Evolutionary conservation across 2,329 filamentous ascomycete genomes (phyloP).

Genomic region (Dactylella cylindrospora): DNA sequence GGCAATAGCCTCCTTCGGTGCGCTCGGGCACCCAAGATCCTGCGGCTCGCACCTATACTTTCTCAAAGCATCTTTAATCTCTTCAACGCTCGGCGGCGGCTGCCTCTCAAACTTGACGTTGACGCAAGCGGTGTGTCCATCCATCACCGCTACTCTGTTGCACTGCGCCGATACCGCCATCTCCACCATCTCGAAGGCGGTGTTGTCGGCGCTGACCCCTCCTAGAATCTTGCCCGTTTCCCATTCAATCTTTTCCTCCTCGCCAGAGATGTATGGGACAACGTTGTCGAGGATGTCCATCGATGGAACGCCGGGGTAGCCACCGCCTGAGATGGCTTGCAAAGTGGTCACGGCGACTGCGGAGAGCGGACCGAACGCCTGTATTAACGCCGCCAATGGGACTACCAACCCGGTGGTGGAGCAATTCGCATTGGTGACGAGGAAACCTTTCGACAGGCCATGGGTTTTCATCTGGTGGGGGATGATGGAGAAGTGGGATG

Average conservation of each 20-base stretch:
- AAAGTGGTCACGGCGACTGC: slow-evolving; percentile 79
- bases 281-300: slow-evolving; percentile 98
- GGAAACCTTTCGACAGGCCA: slow-evolving; percentile 76
- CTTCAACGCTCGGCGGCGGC: slow-evolving; percentile 70
- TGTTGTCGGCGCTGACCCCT: slow-evolving; percentile 67
- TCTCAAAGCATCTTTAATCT: slow-evolving; percentile 76
- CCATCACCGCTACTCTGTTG: slow-evolving; percentile 90
- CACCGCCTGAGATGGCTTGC: slow-evolving; percentile 91
- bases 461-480: slow-evolving; percentile 79
- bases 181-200: slow-evolving; percentile 73
- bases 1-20: slow-evolving; percentile 75
- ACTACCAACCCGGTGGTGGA: slow-evolving; percentile 95
- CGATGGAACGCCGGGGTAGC: slow-evolving; percentile 82
- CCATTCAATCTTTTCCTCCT: slow-evolving; percentile 94
- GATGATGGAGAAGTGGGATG: slow-evolving; percentile 81
- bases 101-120: slow-evolving; percentile 77
- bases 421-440: slow-evolving; percentile 98
- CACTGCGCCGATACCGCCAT: slow-evolving; percentile 83
- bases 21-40: slow-evolving; percentile 80
- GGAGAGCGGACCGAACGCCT: slow-evolving; percentile 80
- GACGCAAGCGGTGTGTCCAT: slow-evolving; percentile 94
- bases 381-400: slow-evolving; percentile 85
- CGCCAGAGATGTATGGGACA: slow-evolving; percentile 86
- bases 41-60: slow-evolving; percentile 81
- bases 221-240: slow-evolving; percentile 96